These are phyloP conservation scores for Tillandsia fasciculata DNA, from an alignment of 176 grass and related monocot genomes.

Conservation along the genomic window DNA sequence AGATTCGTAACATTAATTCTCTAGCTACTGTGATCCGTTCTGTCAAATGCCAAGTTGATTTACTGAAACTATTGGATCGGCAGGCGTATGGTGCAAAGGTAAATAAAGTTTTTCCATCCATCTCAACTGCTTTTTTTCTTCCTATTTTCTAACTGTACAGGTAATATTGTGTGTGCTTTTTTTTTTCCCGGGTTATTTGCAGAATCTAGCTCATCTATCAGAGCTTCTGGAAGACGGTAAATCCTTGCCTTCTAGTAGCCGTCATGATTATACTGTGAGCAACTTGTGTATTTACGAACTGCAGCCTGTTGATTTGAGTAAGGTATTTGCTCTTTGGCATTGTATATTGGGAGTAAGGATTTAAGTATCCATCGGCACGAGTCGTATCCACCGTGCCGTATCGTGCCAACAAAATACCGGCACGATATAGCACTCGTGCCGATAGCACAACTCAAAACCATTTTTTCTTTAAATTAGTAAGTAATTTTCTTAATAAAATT, in stretches of 20 bases:
- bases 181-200: background rate
- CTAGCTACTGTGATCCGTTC: constrained; percentile 64
- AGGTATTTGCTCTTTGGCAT: constrained; percentile 37
- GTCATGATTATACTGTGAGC: constrained; percentile 59
- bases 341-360: constrained; percentile 4
- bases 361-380: too few species aligned
- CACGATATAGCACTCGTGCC: too few species aligned
- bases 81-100: constrained; percentile 78
- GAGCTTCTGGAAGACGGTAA: constrained; percentile 79
- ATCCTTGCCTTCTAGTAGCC: constrained; percentile 32
- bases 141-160: background rate
- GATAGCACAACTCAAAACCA: too few species aligned
- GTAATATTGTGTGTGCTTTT: background rate
- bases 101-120: constrained; percentile 23
- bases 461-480: too few species aligned
- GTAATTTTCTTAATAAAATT: too few species aligned
- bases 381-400: too few species aligned
- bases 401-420: too few species aligned
- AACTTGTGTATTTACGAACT: constrained; percentile 65
- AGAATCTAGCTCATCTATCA: constrained; percentile 68
- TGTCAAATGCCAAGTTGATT: constrained; percentile 72
- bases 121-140: constrained; percentile 5
- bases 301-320: constrained; percentile 53
- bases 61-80: constrained; percentile 66
- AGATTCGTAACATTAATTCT: constrained; percentile 62